A percentile compares a stretch with the other conserved stretches of the same genome.
These are phyloP conservation scores for Thuja plicata DNA, from an alignment of 83 land plant genomes.

Conservation along the genomic window DNA sequence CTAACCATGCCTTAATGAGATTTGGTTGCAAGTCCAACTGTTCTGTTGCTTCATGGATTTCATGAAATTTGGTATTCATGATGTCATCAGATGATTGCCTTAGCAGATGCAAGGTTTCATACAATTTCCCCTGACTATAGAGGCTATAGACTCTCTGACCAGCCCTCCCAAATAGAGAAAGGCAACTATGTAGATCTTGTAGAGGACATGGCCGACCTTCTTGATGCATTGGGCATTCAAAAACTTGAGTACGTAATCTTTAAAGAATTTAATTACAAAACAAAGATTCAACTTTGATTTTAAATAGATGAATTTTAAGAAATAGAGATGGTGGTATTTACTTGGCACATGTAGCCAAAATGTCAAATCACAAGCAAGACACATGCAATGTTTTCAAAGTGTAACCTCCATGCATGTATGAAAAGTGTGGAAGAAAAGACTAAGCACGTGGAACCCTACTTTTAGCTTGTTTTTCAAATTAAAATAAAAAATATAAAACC, in stretches of 20 bases:
- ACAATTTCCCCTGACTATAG: slow-evolving; percentile 64
- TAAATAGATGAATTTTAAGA: slow-evolving; percentile 2
- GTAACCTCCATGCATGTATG: no score
- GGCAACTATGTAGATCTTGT: no score
- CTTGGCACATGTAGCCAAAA: not conserved
- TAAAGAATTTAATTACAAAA: no score
- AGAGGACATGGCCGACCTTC: no score
- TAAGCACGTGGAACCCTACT: no score
- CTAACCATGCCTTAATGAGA: not conserved
- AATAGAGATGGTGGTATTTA: not conserved
- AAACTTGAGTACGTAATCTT: no score
- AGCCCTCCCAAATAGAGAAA: slow-evolving; percentile 36
- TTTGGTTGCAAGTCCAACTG: slow-evolving; percentile 13
- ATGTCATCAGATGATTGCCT: slow-evolving; percentile 65
- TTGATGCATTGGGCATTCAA: slow-evolving; percentile 36
- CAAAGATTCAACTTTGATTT: not conserved
- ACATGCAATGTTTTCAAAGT: no score
- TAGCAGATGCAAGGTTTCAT: slow-evolving; percentile 58
- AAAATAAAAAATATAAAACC: no score
- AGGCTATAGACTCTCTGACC: slow-evolving; percentile 66
- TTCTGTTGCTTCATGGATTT: slow-evolving; percentile 69
- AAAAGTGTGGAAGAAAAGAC: no score
- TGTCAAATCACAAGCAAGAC: no score
- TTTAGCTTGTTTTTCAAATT: no score
- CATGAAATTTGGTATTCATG: slow-evolving; percentile 84